phyloP scores from a whole-genome alignment of 2,329 filamentous ascomycete genomes.

The Fusarium chlamydosporum region DNA sequence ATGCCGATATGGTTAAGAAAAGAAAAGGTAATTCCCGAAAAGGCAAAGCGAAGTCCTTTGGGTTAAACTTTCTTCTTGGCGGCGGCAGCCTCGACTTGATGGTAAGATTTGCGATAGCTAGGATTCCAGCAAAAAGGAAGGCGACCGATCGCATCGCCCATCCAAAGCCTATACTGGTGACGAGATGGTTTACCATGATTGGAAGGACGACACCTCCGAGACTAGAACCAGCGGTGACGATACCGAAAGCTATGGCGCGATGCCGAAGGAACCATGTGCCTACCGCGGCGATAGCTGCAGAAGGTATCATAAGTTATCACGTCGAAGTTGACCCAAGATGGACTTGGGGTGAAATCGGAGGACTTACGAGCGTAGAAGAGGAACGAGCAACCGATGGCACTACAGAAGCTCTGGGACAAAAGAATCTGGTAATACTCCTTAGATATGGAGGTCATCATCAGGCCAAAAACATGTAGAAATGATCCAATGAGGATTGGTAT shows the following conservation, averaged over 20 bases:
- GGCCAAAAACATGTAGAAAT: constrained; percentile 70
- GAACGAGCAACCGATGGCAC: constrained; percentile 52
- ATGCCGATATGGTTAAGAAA: constrained; percentile 45
- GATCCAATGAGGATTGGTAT: constrained; percentile 67
- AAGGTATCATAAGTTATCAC: background rate
- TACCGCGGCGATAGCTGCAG: constrained; percentile 4
- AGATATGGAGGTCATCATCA: constrained; percentile 73
- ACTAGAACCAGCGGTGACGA: constrained; percentile 55
- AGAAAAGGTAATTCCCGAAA: constrained; percentile 26
- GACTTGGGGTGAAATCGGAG: accelerated
- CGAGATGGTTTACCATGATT: constrained; percentile 58
- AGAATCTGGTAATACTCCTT: constrained; percentile 60
- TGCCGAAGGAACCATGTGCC: constrained; percentile 54
- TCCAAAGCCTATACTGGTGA: constrained; percentile 54
- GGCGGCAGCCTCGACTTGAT: constrained; percentile 50
- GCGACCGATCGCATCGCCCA: constrained; percentile 60
- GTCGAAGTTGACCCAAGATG: accelerated
- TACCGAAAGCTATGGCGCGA: constrained; percentile 55
- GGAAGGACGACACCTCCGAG: constrained; percentile 60
- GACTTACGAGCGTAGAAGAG: constrained; percentile 38
- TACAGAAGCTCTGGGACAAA: constrained; percentile 58
- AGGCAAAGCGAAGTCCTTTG: constrained; percentile 6
- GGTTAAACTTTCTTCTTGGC: background rate
- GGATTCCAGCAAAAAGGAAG: constrained; percentile 56
- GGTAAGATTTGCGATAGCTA: constrained; percentile 53